phyloP scores from a whole-genome alignment of 768 basidiomycete genomes.

The Tulasnella sp. region DNA sequence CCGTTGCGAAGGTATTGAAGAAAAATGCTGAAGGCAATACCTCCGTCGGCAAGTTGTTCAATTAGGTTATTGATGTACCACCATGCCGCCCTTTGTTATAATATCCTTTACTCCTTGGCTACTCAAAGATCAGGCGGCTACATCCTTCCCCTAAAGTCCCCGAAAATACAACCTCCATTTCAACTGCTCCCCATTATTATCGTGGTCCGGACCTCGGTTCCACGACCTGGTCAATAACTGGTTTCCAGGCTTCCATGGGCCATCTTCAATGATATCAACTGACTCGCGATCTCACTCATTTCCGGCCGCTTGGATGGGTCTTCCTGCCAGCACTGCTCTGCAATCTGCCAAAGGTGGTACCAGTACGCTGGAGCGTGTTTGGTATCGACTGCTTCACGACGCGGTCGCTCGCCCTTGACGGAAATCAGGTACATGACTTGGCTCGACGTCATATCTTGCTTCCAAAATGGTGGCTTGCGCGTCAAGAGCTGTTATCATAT shows the following conservation, averaged over 20 bases:
- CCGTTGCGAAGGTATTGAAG: conserved; percentile 69
- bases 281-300: no score
- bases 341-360: background rate
- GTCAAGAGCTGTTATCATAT: background rate
- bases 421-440: background rate
- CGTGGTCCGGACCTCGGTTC: no score
- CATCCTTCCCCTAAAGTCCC: no score
- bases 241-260: no score
- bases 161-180: no score
- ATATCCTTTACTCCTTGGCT: background rate
- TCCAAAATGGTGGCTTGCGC: background rate
- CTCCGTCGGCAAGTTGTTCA: conserved; percentile 89
- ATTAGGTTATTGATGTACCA: conserved; percentile 32
- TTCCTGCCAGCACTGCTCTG: background rate
- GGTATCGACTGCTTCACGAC: background rate
- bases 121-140: no score
- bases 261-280: no score
- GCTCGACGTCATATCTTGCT: background rate
- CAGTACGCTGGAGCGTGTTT: background rate
- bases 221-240: no score
- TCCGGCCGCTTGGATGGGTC: background rate
- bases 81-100: background rate
- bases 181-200: no score
- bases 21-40: conserved; percentile 96
- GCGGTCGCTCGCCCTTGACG: background rate